These are phyloP conservation scores for Dendrobium chrysotoxum DNA, from an alignment of 106 monocot species.

Conservation along the genomic window DNA sequence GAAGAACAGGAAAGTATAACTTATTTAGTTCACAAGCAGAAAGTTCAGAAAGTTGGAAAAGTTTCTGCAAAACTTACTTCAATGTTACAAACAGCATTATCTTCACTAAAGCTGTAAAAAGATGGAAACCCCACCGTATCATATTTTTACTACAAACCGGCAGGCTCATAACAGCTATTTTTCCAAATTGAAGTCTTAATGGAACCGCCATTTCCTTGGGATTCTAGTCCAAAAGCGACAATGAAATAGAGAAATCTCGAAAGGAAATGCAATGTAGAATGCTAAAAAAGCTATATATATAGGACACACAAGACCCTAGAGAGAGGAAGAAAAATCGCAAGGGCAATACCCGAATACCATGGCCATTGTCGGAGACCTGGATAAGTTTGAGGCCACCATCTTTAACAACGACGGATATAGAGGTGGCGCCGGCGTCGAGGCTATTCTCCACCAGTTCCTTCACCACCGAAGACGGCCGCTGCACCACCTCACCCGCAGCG, in stretches of 20 bases:
- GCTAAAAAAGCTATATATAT: neutral
- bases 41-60: neutral
- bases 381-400: slow-evolving; percentile 95
- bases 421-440: slow-evolving; percentile 89
- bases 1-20: too few relatives aligned
- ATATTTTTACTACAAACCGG: too few relatives aligned
- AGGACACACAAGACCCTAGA: neutral
- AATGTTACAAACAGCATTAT: neutral
- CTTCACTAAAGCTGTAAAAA: neutral
- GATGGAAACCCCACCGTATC: too few relatives aligned
- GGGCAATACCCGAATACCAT: slow-evolving; percentile 73
- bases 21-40: neutral
- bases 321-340: neutral
- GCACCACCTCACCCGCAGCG: slow-evolving; percentile 96
- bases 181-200: neutral
- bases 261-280: neutral
- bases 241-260: neutral
- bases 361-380: slow-evolving; percentile 95
- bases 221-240: neutral
- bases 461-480: slow-evolving; percentile 77
- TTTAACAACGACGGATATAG: slow-evolving; percentile 80
- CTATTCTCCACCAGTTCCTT: slow-evolving; percentile 98
- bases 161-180: neutral
- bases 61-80: neutral
- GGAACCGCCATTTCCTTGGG: neutral